Conservation (phyloP, 2,329 filamentous ascomycete genomes). For the Xylaria sp. region DNA sequence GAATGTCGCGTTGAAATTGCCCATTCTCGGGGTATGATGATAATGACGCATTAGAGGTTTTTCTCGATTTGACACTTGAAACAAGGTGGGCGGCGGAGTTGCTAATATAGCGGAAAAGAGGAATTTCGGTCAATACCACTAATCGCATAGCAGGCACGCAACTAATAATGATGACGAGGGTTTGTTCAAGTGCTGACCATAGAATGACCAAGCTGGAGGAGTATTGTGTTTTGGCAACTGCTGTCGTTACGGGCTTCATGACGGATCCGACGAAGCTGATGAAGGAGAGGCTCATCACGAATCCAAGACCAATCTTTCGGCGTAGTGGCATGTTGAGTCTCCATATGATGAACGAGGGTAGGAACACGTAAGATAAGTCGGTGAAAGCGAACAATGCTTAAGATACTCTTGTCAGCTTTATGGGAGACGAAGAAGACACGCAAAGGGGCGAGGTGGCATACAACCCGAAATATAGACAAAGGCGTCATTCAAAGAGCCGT, state of each 20-base stretch:
- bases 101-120: no score
- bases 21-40: no score
- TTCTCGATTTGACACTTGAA: no score
- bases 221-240: background rate
- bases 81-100: no score
- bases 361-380: constrained; percentile 6
- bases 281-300: background rate
- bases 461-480: no score
- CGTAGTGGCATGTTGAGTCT: constrained; percentile 9
- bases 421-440: no score
- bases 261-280: background rate
- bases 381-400: constrained; percentile 5
- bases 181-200: background rate
- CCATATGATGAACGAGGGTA: constrained; percentile 12
- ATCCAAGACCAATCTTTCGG: background rate
- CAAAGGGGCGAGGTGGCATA: no score
- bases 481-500: no score
- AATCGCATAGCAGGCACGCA: no score
- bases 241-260: background rate
- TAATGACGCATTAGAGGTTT: no score
- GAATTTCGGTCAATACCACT: no score
- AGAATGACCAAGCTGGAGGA: background rate
- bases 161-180: constrained; percentile 16
- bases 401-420: background rate
- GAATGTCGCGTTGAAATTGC: no score